Evolutionary conservation across 192 early-diverging fungal genomes (phyloP).

Genomic region (Rhizophagus sp.): DNA sequence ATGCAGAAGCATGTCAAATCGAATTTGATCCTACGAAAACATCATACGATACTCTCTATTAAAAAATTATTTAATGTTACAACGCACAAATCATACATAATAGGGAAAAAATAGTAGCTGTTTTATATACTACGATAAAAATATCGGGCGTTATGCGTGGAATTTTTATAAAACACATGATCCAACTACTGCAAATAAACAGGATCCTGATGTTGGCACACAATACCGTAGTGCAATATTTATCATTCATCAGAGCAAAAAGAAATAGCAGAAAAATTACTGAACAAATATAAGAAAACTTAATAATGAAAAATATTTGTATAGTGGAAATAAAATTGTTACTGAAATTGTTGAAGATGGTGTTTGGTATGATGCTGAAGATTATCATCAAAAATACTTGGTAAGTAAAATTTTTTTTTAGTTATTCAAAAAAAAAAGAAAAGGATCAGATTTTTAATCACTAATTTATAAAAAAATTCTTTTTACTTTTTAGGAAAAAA

Average conservation of each 20-base stretch:
- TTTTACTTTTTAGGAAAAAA: constrained; percentile 38
- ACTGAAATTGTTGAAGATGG: constrained; percentile 70
- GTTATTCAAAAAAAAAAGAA: not conserved
- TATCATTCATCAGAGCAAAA: constrained; percentile 79
- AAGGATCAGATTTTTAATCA: constrained; percentile 12
- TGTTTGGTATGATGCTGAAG: constrained; percentile 81
- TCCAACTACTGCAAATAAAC: constrained; percentile 83
- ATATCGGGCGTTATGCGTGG: no score
- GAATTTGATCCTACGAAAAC: constrained; percentile 71
- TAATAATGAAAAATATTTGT: constrained; percentile 8
- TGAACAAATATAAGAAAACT: constrained; percentile 62
- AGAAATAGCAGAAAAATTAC: constrained; percentile 71
- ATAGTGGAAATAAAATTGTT: constrained; percentile 57
- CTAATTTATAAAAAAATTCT: no score
- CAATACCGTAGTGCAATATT: constrained; percentile 91
- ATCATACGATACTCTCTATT: constrained; percentile 74
- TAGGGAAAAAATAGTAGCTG: no score
- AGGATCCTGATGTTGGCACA: constrained; percentile 81
- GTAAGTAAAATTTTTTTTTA: constrained; percentile 33
- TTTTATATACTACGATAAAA: no score
- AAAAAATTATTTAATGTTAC: no score
- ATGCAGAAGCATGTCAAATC: constrained; percentile 84
- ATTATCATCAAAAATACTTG: constrained; percentile 79
- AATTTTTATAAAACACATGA: constrained; percentile 86
- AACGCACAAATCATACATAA: no score